Evolutionary conservation across 2,329 filamentous ascomycete species (phyloP), one percentile per base, ranked within the genome.

Genomic region (Metarhizium guizhouense): DNA sequence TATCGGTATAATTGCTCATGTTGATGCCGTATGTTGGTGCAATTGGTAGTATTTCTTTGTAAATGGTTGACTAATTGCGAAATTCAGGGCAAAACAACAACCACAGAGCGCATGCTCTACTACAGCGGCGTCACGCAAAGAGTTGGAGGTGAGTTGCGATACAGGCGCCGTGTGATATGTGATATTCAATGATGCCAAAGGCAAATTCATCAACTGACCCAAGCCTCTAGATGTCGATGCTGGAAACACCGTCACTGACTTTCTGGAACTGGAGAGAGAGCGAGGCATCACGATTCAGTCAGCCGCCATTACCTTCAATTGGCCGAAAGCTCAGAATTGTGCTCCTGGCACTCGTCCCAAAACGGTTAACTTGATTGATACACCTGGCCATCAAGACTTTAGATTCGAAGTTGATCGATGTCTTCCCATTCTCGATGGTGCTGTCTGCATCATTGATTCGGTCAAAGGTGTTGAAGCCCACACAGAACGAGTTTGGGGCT

Each of bases 31-130:
- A 70, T 55, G 78, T 69, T 13, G 25, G 25, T 16, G 14, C 18
- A 20, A 11, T 32, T 10, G 3, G 18, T 20, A 29, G 8, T 6
- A 25, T 38, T 6, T 20, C 13, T 11, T 13, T 4, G 2, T 5
- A 42, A 47, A 29, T 13, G n/a, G 20, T 3, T 52, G 5, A 25
- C 53, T 62, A 13, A 67, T 51, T 40, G 11, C 25, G 3, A 42
- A 45, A 10, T 48, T 18, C 54, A 83, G 80, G 94, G 94, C 8
- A 99, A 99, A 77, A 99, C 94, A 1, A 97, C 94, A 0, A 99
- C 94, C 0, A 97, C 94, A 3, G 94, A 99, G 83, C 91, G 94
- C 57, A 97, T 97, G 93, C 87, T 99, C 66, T 97, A 91, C 68
- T 96, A 96, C 67, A 95, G 90, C 68, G 93, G 94, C 51, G 85